Conservation (phyloP, 78 protist species). For the Mastigamoeba balamuthi region DNA sequence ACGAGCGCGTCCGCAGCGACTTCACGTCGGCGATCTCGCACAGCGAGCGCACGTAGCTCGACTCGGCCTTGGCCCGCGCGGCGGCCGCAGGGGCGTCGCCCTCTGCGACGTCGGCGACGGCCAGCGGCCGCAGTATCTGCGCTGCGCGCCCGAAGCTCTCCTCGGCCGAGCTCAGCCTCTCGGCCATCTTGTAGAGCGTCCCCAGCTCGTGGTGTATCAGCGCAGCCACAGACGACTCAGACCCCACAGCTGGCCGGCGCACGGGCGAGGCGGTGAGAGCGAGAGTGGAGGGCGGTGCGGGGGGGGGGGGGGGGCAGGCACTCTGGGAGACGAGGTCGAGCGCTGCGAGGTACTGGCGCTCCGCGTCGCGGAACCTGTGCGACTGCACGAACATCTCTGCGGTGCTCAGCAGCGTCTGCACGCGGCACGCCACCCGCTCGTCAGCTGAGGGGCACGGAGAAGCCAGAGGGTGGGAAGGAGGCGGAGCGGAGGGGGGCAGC, state of each 20-base stretch:
- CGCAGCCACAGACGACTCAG: not conserved
- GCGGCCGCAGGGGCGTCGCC: not conserved
- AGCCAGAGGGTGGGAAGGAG: no score
- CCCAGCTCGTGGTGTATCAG: not conserved
- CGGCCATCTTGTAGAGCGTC: not conserved
- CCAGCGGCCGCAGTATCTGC: not conserved
- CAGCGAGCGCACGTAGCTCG: not conserved
- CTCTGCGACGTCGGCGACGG: not conserved
- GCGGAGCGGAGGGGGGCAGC: no score
- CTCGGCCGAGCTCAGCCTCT: not conserved
- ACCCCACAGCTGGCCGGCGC: not conserved
- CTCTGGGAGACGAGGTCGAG: no score
- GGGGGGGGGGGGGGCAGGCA: no score
- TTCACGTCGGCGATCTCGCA: not conserved
- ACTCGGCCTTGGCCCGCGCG: not conserved
- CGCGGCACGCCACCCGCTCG: no score
- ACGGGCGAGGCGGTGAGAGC: no score
- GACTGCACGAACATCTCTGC: no score
- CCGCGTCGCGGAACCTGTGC: no score
- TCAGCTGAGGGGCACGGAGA: no score
- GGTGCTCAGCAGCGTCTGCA: no score
- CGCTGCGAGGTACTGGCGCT: no score
- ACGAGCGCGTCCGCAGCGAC: not conserved
- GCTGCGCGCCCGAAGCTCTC: not conserved
- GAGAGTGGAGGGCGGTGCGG: no score